Evolutionary conservation across 2,329 filamentous ascomycete species (phyloP), one percentile per base, ranked within the genome.

Genomic region (Verticillium klebahnii): DNA sequence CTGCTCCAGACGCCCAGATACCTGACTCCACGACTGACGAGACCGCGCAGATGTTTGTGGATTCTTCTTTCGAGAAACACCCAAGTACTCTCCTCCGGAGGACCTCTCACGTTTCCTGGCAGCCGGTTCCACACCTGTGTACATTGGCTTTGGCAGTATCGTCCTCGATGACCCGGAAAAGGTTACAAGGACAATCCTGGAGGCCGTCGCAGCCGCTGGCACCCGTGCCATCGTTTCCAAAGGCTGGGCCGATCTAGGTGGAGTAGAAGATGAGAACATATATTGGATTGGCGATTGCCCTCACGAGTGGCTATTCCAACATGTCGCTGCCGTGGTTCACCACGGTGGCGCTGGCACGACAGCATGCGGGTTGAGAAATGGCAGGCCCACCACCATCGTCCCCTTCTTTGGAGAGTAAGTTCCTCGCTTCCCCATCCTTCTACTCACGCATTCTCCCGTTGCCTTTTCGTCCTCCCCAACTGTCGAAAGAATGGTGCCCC

Each of bases 261-360:
- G 85, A 0, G 89, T 92, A 68, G 75, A 92, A n/a, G 91, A 91
- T 0, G 86, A 92, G 2, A 86, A 87, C 3, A 86, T 96, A 1
- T 92, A 90, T 71, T 92, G 96, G 86, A 80, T 96, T 40, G 92
- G 90, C 11, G 95, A 94, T 69, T 87, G 88, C 55, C 92, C 92
- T 1, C 93, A 96, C 65, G 93, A 96, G 75, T 96, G 92, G 92
- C 77, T 96, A 0, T 96, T 96, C 74, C 82, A 91, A 65, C 87
- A 84, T 39, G 92, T 96, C 1, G 89, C 90, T 0, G 89, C 87
- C 54, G 92, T 96, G 1, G 89, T 94, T 5, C 93, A 96, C 70
- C 92, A 96, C 65, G 93, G 92, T 25, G 92, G 93, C 62, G 92
- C 92, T 9, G 92, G 92, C 19, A 97, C 92, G 2, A 96, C 91